Evolutionary conservation across 2,329 filamentous ascomycete genomes (phyloP).

Genomic region (Camptophora hylomeconis): DNA sequence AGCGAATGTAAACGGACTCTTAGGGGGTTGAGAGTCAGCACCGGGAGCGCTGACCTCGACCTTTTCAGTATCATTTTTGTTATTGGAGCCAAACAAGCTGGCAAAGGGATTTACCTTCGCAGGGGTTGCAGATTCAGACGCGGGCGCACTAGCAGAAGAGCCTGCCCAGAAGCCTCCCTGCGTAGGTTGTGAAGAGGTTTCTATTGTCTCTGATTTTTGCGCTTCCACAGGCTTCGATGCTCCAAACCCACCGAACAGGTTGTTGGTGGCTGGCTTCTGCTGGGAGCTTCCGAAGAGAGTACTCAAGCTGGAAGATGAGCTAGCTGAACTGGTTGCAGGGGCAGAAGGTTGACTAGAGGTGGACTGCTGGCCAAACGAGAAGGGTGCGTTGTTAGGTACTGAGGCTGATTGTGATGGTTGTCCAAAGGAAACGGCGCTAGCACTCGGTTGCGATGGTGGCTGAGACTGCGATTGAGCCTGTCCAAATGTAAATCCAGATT

Average conservation of each 20-base stretch:
- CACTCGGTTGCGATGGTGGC: constrained; percentile 1
- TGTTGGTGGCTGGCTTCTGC: constrained; percentile 1
- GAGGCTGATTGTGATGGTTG: constrained; percentile 1
- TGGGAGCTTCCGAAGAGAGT: constrained; percentile 8
- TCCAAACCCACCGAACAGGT: constrained; percentile 5
- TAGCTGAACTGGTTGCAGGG: no score
- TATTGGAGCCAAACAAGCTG: constrained; percentile 7
- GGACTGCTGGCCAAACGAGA: no score
- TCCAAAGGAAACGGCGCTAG: constrained; percentile 5
- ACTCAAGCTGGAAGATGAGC: no score
- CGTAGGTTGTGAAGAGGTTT: constrained; percentile 2
- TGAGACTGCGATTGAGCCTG: constrained; percentile 4
- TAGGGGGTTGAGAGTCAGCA: no score
- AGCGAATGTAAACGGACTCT: no score
- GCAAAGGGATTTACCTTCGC: constrained; percentile 10
- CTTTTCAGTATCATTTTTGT: background rate
- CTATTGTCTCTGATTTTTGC: constrained; percentile 5
- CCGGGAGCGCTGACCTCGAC: constrained; percentile 5
- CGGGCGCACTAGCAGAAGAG: constrained; percentile 2
- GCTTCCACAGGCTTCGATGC: constrained; percentile 3
- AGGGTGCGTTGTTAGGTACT: background rate
- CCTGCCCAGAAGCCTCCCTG: no score
- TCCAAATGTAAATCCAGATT: constrained; percentile 6
- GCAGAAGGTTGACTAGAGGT: no score
- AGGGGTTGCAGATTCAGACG: constrained; percentile 2